Conservation (phyloP, 306 rosid species). For the Cicer judaicum region DNA sequence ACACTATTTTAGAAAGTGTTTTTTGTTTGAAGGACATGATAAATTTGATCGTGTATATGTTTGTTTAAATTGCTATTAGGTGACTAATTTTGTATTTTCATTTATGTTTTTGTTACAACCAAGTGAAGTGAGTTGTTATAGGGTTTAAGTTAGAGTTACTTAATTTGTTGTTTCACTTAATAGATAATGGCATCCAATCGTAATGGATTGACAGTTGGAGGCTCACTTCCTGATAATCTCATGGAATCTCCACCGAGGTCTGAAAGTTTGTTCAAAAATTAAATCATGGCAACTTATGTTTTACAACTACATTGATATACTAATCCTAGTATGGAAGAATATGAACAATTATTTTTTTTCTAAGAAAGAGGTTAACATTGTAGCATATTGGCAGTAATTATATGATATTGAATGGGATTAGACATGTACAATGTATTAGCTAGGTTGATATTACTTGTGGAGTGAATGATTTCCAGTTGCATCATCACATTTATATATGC, state of each 20-base stretch:
- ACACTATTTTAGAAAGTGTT: too few species aligned
- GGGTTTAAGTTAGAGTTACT: too few species aligned
- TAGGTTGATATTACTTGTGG: not conserved
- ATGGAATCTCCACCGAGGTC: conserved; percentile 98
- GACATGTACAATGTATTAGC: conserved; percentile 20
- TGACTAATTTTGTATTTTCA: too few species aligned
- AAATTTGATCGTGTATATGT: too few species aligned
- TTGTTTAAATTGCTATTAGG: too few species aligned
- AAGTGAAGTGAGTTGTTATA: too few species aligned
- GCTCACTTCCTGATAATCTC: conserved; percentile 84
- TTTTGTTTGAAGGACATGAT: too few species aligned
- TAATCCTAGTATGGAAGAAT: conserved; percentile 12
- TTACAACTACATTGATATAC: not conserved
- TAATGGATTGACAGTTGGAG: conserved; percentile 96
- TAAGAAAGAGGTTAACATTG: conserved; percentile 5
- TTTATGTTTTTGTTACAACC: too few species aligned
- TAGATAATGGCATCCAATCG: conserved; percentile 99
- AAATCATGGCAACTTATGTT: conserved; percentile 2
- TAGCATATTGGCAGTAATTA: conserved; percentile 13
- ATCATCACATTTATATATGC: not conserved
- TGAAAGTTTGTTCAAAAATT: conserved; percentile 57
- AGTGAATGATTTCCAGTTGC: conserved; percentile 3
- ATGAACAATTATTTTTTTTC: not conserved
- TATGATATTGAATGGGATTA: not conserved
- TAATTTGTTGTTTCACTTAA: not conserved